These are phyloP conservation scores for Plectosphaerella plurivora DNA, from an alignment of 2,329 filamentous ascomycete species.

Conservation along the genomic window DNA sequence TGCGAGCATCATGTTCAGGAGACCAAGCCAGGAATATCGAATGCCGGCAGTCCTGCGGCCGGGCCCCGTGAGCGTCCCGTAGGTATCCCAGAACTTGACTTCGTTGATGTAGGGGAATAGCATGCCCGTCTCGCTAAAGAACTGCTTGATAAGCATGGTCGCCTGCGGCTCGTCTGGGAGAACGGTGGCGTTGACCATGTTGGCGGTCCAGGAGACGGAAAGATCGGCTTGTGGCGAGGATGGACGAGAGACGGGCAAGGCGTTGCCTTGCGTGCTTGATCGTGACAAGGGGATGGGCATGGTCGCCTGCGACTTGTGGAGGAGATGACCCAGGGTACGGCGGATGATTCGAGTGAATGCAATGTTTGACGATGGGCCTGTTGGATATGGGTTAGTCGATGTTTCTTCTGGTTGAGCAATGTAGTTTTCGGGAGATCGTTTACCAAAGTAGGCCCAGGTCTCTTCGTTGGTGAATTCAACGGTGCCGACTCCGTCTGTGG, in stretches of 20 bases:
- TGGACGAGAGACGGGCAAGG: constrained; percentile 6
- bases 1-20: constrained; percentile 46
- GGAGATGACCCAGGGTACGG: constrained; percentile 9
- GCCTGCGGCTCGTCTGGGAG: constrained; percentile 14
- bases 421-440: neutral
- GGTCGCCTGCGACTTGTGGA: constrained; percentile 1
- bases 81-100: constrained; percentile 16
- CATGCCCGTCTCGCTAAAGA: constrained; percentile 20
- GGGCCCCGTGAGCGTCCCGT: constrained; percentile 9
- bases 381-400: neutral
- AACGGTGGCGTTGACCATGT: neutral
- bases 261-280: neutral
- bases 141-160: constrained; percentile 14
- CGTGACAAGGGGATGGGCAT: neutral
- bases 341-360: constrained; percentile 15
- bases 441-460: constrained; percentile 15
- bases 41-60: constrained; percentile 21
- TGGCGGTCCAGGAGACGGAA: constrained; percentile 1
- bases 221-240: constrained; percentile 3
- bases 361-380: constrained; percentile 17
- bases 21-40: constrained; percentile 43
- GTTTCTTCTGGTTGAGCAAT: neutral
- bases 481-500: constrained; percentile 16
- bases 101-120: constrained; percentile 24
- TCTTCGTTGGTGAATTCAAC: constrained; percentile 15